These are phyloP conservation scores for Leccinum olivaceopallidum DNA, from an alignment of 768 basidiomycete genomes.

Conservation along the genomic window DNA sequence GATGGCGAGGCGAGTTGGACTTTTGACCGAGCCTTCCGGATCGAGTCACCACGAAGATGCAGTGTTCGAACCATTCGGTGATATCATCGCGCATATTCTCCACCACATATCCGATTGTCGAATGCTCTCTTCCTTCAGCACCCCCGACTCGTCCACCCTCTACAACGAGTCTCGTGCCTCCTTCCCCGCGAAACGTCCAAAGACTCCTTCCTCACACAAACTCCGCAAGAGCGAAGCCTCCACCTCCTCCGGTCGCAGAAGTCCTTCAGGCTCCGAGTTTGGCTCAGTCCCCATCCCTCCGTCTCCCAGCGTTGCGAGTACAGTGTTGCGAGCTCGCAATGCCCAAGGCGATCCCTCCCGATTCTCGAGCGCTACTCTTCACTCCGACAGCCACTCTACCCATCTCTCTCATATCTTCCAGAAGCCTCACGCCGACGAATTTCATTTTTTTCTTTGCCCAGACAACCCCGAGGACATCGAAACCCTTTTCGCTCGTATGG, in stretches of 20 bases:
- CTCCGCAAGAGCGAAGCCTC: constrained; percentile 55
- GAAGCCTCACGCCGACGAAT: constrained; percentile 46
- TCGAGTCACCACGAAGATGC: too few relatives aligned
- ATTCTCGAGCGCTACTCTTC: constrained; percentile 43
- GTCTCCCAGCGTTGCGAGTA: constrained; percentile 27
- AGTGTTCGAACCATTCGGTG: too few relatives aligned
- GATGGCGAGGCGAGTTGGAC: too few relatives aligned
- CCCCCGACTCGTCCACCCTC: constrained; percentile 59
- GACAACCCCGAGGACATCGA: constrained; percentile 77
- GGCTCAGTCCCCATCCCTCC: constrained; percentile 42
- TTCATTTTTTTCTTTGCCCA: constrained; percentile 58
- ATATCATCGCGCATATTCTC: too few relatives aligned
- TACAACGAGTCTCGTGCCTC: constrained; percentile 51
- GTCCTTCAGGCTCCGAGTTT: constrained; percentile 55
- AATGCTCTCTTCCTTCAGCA: constrained; percentile 43
- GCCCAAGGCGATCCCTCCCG: constrained; percentile 64
- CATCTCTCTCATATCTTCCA: constrained; percentile 54
- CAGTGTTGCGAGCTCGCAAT: constrained; percentile 53
- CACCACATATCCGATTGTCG: too few relatives aligned
- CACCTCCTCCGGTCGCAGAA: constrained; percentile 47
- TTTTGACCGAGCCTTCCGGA: too few relatives aligned
- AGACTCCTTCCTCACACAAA: constrained; percentile 37
- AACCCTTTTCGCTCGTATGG: constrained; percentile 74
- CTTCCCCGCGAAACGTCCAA: constrained; percentile 36
- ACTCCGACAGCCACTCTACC: constrained; percentile 48